These are phyloP conservation scores for Podospora pseudoanserina DNA, from an alignment of 495 filamentous ascomycete species.

Conservation along the genomic window DNA sequence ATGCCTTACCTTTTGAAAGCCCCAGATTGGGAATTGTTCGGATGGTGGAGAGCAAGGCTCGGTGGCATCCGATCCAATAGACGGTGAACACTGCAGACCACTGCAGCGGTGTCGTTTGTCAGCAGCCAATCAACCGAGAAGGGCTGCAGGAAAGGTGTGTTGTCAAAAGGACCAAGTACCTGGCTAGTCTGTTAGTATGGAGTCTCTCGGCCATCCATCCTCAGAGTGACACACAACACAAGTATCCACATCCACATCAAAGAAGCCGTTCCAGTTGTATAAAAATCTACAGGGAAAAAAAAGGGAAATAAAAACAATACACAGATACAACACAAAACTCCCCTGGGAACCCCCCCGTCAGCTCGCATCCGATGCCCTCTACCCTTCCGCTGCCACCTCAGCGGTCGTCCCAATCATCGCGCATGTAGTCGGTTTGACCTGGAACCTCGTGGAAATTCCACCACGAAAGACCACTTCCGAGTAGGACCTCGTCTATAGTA, in stretches of 20 bases:
- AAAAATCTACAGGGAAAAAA: too few relatives aligned
- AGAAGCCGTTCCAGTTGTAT: too few relatives aligned
- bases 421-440: too few relatives aligned
- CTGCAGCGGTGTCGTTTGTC: not conserved
- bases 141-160: not conserved
- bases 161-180: not conserved
- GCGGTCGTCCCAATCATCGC: too few relatives aligned
- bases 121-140: constrained; percentile 12
- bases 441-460: too few relatives aligned
- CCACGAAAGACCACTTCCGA: too few relatives aligned
- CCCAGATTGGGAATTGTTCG: not conserved
- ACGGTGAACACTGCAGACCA: constrained; percentile 7
- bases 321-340: too few relatives aligned
- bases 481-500: too few relatives aligned
- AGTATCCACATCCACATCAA: not conserved
- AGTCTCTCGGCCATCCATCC: not conserved
- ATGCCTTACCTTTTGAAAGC: not conserved
- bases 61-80: constrained; percentile 9
- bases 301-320: too few relatives aligned
- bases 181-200: not conserved
- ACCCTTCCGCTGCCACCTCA: too few relatives aligned
- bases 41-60: constrained; percentile 3
- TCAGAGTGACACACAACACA: not conserved
- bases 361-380: too few relatives aligned
- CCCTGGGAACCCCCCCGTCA: too few relatives aligned